Conservation (phyloP, 1,284 basidiomycete genomes). For the Ganoderma sinense region DNA sequence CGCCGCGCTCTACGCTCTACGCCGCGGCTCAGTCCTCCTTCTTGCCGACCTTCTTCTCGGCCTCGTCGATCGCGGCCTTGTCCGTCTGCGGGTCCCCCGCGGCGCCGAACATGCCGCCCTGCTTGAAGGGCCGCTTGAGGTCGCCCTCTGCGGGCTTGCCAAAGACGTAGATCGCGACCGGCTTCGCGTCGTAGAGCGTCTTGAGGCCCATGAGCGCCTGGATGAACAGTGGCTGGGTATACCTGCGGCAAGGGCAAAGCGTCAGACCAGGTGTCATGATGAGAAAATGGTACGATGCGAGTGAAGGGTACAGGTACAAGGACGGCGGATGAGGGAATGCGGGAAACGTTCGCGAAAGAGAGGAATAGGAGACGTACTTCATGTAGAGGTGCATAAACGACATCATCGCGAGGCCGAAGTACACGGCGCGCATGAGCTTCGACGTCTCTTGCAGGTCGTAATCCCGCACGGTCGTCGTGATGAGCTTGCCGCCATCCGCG, state of each 20-base stretch:
- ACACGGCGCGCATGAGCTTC: slow-evolving; percentile 85
- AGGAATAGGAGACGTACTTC: slow-evolving; percentile 45
- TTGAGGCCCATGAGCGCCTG: slow-evolving; percentile 92
- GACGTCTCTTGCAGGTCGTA: slow-evolving; percentile 92
- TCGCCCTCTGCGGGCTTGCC: slow-evolving; percentile 86
- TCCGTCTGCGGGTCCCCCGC: slow-evolving; percentile 78
- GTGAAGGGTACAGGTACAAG: not conserved
- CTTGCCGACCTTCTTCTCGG: slow-evolving; percentile 85
- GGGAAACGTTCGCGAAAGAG: not conserved
- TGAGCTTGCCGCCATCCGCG: slow-evolving; percentile 78
- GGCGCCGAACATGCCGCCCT: slow-evolving; percentile 74
- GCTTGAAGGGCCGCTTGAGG: slow-evolving; percentile 92
- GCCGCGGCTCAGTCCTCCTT: slow-evolving; percentile 67
- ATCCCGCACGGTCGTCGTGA: slow-evolving; percentile 93
- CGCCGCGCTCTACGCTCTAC: too few species aligned
- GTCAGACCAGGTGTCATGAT: not conserved
- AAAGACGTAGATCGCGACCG: slow-evolving; percentile 80
- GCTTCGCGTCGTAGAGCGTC: slow-evolving; percentile 85
- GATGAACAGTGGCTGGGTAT: slow-evolving; percentile 93
- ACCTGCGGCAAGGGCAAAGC: slow-evolving; percentile 43
- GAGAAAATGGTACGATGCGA: not conserved
- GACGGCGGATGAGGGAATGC: not conserved
- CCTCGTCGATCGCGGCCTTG: slow-evolving; percentile 85
- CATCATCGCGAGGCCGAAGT: slow-evolving; percentile 90
- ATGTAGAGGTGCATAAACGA: slow-evolving; percentile 88